Conservation (phyloP, 768 basidiomycete species). For the Xerocomellus chrysenteron region DNA sequence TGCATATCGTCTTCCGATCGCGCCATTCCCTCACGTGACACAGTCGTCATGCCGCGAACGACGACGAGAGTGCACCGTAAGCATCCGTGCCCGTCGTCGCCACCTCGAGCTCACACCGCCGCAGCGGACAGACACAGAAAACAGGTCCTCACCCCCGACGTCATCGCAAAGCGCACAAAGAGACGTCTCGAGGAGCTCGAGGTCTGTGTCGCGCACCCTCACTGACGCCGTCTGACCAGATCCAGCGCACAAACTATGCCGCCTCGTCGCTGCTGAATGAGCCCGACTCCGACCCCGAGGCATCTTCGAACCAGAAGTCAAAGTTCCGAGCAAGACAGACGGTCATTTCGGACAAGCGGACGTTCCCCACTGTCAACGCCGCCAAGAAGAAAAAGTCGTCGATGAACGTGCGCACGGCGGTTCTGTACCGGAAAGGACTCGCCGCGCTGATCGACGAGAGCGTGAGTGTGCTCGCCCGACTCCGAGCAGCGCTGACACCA, state of each 20-base stretch:
- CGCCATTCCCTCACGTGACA: conserved; percentile 24
- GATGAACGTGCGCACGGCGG: conserved; percentile 75
- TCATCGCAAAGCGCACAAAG: conserved; percentile 73
- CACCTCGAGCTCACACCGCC: conserved; percentile 8
- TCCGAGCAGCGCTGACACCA: conserved; percentile 1
- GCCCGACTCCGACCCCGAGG: conserved; percentile 30
- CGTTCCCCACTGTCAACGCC: conserved; percentile 32
- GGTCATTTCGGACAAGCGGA: conserved; percentile 72
- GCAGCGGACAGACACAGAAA: conserved; percentile 46
- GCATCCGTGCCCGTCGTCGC: conserved; percentile 10
- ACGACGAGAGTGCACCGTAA: conserved; percentile 34
- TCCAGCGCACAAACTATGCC: conserved; percentile 75
- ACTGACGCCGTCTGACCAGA: neutral
- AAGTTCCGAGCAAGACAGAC: conserved; percentile 74
- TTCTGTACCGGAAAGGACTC: conserved; percentile 82
- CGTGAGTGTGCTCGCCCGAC: conserved; percentile 42
- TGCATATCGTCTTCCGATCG: conserved; percentile 1
- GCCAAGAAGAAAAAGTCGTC: conserved; percentile 72
- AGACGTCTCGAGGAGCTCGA: conserved; percentile 84
- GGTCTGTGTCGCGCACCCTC: conserved; percentile 37
- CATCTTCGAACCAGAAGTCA: conserved; percentile 24
- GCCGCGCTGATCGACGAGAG: conserved; percentile 75
- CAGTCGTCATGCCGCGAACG: conserved; percentile 17
- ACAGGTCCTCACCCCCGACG: conserved; percentile 54
- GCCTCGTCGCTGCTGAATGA: conserved; percentile 40